Evolutionary conservation across 306 rosid genomes (phyloP).

Genomic region (Quercus aquifolioides): DNA sequence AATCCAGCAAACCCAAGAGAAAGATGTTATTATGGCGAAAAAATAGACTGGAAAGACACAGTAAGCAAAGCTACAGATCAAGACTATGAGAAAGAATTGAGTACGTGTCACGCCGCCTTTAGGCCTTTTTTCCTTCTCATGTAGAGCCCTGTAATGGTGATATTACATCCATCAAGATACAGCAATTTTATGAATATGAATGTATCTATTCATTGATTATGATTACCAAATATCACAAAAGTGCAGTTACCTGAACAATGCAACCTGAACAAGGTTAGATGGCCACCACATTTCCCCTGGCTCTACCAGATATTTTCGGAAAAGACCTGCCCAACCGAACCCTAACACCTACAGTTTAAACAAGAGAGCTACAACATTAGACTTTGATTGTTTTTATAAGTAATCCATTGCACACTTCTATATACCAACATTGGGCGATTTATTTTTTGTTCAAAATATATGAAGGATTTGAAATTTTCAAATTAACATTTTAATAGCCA

Average conservation of each 20-base stretch:
- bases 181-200: background rate
- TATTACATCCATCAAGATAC: background rate
- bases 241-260: slow-evolving; percentile 55
- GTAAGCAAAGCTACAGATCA: slow-evolving; percentile 55
- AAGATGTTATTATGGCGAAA: slow-evolving; percentile 46
- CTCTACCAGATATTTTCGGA: slow-evolving; percentile 64
- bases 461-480: background rate
- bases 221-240: background rate
- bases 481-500: background rate
- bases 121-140: slow-evolving; percentile 55
- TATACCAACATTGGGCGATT: background rate
- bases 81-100: slow-evolving; percentile 55
- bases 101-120: slow-evolving; percentile 52
- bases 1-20: slow-evolving; percentile 80
- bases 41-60: slow-evolving; percentile 67
- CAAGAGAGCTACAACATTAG: slow-evolving; percentile 3
- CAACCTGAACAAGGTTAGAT: slow-evolving; percentile 69
- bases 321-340: slow-evolving; percentile 85
- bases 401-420: background rate
- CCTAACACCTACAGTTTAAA: slow-evolving; percentile 41
- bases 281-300: slow-evolving; percentile 95
- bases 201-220: background rate
- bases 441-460: background rate
- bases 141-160: slow-evolving; percentile 57
- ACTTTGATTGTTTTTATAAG: background rate